phyloP scores from a whole-genome alignment of 2,329 filamentous ascomycete genomes.

The Trichophyton mentagrophytes region DNA sequence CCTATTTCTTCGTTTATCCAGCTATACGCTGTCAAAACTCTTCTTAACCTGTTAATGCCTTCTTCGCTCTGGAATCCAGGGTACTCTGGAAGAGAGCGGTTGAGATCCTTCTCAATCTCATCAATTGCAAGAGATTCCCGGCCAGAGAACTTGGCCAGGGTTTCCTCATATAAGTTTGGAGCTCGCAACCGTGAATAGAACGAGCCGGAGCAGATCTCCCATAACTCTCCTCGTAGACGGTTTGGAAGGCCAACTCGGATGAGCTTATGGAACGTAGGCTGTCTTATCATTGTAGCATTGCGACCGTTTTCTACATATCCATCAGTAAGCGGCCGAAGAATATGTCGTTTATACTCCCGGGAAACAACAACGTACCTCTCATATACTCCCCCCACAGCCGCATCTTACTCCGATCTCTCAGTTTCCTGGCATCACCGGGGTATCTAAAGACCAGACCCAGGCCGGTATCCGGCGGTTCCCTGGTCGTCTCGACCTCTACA shows the following conservation, averaged over 20 bases:
- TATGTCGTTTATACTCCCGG: background rate
- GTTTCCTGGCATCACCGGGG: conserved; percentile 84
- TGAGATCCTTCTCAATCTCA: conserved; percentile 97
- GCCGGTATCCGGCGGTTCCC: conserved; percentile 73
- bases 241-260: conserved; percentile 93
- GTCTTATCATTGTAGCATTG: conserved; percentile 80
- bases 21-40: conserved; percentile 91
- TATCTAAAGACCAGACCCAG: conserved; percentile 88
- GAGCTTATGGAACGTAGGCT: conserved; percentile 95
- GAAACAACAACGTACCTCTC: conserved; percentile 34
- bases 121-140: conserved; percentile 89
- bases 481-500: conserved; percentile 39
- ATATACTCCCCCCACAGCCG: conserved; percentile 94
- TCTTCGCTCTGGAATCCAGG: conserved; percentile 94
- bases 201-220: conserved; percentile 88
- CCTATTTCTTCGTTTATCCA: conserved; percentile 94
- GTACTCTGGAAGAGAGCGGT: conserved; percentile 91
- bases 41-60: conserved; percentile 75
- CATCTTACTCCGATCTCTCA: conserved; percentile 94
- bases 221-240: conserved; percentile 80
- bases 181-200: conserved; percentile 78
- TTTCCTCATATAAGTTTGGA: conserved; percentile 72
- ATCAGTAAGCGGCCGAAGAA: conserved; percentile 4
- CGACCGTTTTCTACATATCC: conserved; percentile 65
- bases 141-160: conserved; percentile 68